Evolutionary conservation across 2,329 filamentous ascomycete species (phyloP), one percentile per base, ranked within the genome.

Genomic region (Nigrospora osmanthi): DNA sequence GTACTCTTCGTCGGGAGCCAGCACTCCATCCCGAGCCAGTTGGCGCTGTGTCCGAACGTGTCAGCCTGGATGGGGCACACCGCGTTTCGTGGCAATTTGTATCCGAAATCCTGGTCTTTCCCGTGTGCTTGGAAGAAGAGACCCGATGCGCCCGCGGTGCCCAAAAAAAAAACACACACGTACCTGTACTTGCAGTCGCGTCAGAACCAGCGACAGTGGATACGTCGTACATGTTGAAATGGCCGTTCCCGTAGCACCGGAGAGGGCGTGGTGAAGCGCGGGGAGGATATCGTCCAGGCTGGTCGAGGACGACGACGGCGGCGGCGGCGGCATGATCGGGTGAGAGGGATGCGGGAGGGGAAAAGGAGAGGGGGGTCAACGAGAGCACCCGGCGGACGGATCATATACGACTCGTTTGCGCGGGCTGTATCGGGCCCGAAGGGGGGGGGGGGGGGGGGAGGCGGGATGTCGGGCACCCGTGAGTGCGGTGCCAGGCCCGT

Each of bases 181-280:
- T 23, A 48, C 46, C 66, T 93, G 87, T 3, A 88, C 85, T 65
- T 94, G 89, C 39, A 95, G 75, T 28, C 89, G 80, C 23, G 89
- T 89, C 45, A 89, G 84, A 50, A 93, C 80, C 37, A 94, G 76
- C 56, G 88, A 85, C 46, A 95, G 76, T 2, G 89, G 90, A 60
- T 95, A 94, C 6, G 87, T 81, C 44, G 81, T 66, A 39, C 89
- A 73, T 54, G 90, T 91, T 11, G 89, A 87, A 48, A 91, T 75
- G 14, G 87, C 85, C 1, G 87, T 85, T 33, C 88, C 89, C 0
- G 82, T 70, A 6, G 87, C 85, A 42, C 89, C 89, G 4, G 89
- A 89, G 31, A 87, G 64, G 44, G 87, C 89, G 69, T 95, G 89
- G 38, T 87, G 85, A 10, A 95, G 70, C 32, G 88, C 87, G 41